These are phyloP conservation scores for Ilyonectria sp. DNA, from an alignment of 2,329 filamentous ascomycete species.

Conservation along the genomic window DNA sequence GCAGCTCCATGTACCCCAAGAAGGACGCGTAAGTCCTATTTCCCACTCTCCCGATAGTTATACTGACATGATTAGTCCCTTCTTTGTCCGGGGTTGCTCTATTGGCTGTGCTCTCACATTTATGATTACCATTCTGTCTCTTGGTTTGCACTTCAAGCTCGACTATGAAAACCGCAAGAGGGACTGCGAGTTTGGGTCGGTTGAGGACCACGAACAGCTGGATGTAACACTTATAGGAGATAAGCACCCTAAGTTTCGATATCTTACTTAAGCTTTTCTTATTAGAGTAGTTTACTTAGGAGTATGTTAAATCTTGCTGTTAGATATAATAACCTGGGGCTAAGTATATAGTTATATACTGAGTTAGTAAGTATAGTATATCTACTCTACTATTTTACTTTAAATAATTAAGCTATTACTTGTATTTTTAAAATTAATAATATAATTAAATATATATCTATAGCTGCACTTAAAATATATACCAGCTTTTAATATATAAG, in stretches of 20 bases:
- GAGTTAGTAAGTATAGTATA: no score
- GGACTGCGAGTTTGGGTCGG: background rate
- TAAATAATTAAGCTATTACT: no score
- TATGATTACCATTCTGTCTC: slow-evolving; percentile 6
- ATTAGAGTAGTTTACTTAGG: no score
- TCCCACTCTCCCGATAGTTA: rapidly evolving
- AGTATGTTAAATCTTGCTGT: no score
- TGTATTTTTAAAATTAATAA: no score
- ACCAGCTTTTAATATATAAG: no score
- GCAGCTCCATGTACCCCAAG: slow-evolving; percentile 35
- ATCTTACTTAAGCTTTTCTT: no score
- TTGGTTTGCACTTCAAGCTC: slow-evolving; percentile 27
- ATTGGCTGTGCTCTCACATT: slow-evolving; percentile 34
- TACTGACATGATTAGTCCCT: slow-evolving; percentile 20
- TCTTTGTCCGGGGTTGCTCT: slow-evolving; percentile 32
- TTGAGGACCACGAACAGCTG: slow-evolving; percentile 5
- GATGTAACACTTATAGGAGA: slow-evolving; percentile 18
- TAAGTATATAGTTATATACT: no score
- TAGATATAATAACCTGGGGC: no score
- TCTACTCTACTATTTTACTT: no score
- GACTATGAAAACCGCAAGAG: slow-evolving; percentile 26
- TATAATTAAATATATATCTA: no score
- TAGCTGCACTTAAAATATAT: no score
- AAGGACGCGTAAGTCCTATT: slow-evolving; percentile 29
- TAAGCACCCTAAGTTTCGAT: slow-evolving; percentile 26